phyloP scores from a whole-genome alignment of 306 rosid genomes.

The Corylus americana region DNA sequence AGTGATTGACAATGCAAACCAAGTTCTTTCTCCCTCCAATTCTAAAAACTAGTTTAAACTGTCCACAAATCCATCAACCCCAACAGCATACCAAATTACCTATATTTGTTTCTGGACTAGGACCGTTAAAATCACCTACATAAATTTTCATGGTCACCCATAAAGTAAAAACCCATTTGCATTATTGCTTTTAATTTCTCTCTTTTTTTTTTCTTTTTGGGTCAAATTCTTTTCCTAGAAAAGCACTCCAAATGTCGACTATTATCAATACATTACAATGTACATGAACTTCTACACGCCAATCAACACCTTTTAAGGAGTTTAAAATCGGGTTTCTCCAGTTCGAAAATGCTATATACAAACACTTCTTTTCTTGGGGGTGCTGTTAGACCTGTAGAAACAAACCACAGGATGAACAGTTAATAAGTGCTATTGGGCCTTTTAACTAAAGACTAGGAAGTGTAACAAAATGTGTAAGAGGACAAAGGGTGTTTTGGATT shows the following conservation, averaged over 20 bases:
- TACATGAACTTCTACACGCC: slow-evolving; percentile 37
- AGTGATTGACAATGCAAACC: too few species aligned
- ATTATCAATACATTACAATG: slow-evolving; percentile 29
- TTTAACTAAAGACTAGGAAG: not conserved
- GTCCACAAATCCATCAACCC: not conserved
- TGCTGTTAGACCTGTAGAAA: slow-evolving; percentile 49
- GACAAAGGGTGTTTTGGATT: too few species aligned
- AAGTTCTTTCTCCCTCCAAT: too few species aligned
- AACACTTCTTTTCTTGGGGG: slow-evolving; percentile 23
- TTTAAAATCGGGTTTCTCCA: slow-evolving; percentile 26
- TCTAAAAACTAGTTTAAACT: not conserved
- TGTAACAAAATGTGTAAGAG: not conserved
- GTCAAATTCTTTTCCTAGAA: slow-evolving; percentile 16
- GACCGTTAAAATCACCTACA: not conserved
- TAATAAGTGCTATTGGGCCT: not conserved
- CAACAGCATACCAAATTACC: not conserved
- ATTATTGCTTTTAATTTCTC: not conserved
- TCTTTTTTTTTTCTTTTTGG: not conserved
- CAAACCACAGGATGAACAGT: not conserved
- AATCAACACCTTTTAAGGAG: slow-evolving; percentile 26
- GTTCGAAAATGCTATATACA: slow-evolving; percentile 55
- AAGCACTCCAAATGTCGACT: slow-evolving; percentile 34
- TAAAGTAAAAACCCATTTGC: not conserved
- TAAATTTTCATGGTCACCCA: not conserved
- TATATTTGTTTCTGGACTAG: not conserved